These are phyloP conservation scores for Rhodotorula toruloides DNA, from an alignment of 768 basidiomycete genomes.

Conservation along the genomic window DNA sequence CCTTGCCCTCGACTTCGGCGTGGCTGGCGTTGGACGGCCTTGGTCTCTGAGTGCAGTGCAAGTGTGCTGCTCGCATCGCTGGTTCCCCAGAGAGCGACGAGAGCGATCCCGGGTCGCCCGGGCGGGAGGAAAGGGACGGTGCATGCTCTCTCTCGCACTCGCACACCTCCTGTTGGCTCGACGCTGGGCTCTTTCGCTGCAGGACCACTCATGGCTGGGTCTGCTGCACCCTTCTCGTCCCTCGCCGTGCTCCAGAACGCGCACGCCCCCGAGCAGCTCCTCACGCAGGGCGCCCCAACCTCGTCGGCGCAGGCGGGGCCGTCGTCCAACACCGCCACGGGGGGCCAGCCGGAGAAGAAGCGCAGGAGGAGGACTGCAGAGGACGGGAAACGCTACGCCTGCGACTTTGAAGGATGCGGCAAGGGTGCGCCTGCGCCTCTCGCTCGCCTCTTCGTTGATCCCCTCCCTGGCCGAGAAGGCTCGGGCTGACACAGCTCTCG, in stretches of 20 bases:
- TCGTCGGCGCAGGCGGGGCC: neutral
- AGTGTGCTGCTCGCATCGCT: too few relatives aligned
- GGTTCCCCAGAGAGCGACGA: too few relatives aligned
- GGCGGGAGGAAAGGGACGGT: too few relatives aligned
- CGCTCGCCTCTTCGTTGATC: neutral
- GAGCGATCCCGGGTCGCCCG: too few relatives aligned
- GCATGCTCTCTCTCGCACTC: too few relatives aligned
- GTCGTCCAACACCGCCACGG: neutral
- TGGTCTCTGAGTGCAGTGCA: too few relatives aligned
- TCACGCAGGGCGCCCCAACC: slow-evolving; percentile 1
- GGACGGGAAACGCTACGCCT: slow-evolving; percentile 29
- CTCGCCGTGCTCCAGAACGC: slow-evolving; percentile 24
- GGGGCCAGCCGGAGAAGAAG: slow-evolving; percentile 19
- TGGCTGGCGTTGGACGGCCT: too few relatives aligned
- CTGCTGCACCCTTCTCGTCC: slow-evolving; percentile 14
- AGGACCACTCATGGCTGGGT: too few relatives aligned
- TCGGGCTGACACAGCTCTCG: too few relatives aligned
- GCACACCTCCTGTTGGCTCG: neutral
- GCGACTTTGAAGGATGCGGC: slow-evolving; percentile 27
- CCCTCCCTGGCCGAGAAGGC: neutral
- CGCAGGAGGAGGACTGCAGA: slow-evolving; percentile 17
- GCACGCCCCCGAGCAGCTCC: too few relatives aligned
- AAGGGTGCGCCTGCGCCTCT: slow-evolving; percentile 17
- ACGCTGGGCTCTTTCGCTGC: neutral
- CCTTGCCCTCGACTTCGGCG: too few relatives aligned